Percentiles rank a stretch among this genome's conserved stretches.
phyloP scores from a whole-genome alignment of 2,329 filamentous ascomycete species.

The Tolypocladium ophioglossoides region DNA sequence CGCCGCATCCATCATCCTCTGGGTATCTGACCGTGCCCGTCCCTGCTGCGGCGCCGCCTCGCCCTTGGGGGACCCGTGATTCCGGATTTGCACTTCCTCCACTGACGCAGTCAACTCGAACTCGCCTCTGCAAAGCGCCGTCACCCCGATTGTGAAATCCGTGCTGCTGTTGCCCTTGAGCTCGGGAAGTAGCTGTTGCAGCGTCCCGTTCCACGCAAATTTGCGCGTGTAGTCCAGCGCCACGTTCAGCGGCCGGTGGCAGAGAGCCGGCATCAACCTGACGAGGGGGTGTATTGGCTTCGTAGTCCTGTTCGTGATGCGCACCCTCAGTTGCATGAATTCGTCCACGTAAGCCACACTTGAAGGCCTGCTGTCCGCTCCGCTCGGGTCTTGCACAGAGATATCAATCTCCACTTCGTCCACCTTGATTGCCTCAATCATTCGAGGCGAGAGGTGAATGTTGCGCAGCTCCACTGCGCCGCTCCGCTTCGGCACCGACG shows the following conservation, averaged over 20 bases:
- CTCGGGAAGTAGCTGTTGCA: constrained; percentile 63
- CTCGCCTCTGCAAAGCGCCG: constrained; percentile 66
- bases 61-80: constrained; percentile 17
- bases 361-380: constrained; percentile 8
- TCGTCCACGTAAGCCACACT: constrained; percentile 27
- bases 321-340: constrained; percentile 61
- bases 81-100: constrained; percentile 61
- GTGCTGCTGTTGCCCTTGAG: constrained; percentile 48
- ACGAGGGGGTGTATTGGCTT: constrained; percentile 61
- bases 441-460: constrained; percentile 61
- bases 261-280: constrained; percentile 65
- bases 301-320: constrained; percentile 61
- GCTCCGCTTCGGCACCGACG: constrained; percentile 36
- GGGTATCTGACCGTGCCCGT: constrained; percentile 39
- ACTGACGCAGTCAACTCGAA: constrained; percentile 75
- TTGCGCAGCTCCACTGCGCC: constrained; percentile 69
- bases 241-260: constrained; percentile 59
- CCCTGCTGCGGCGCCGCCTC: constrained; percentile 10
- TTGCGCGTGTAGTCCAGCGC: constrained; percentile 76
- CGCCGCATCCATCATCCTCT: constrained; percentile 46
- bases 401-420: constrained; percentile 67
- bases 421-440: constrained; percentile 74
- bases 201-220: constrained; percentile 72
- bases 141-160: constrained; percentile 57
- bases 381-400: constrained; percentile 30